Evolutionary conservation across 2,329 filamentous ascomycete genomes (phyloP).

Genomic region (Penicillium sp.): DNA sequence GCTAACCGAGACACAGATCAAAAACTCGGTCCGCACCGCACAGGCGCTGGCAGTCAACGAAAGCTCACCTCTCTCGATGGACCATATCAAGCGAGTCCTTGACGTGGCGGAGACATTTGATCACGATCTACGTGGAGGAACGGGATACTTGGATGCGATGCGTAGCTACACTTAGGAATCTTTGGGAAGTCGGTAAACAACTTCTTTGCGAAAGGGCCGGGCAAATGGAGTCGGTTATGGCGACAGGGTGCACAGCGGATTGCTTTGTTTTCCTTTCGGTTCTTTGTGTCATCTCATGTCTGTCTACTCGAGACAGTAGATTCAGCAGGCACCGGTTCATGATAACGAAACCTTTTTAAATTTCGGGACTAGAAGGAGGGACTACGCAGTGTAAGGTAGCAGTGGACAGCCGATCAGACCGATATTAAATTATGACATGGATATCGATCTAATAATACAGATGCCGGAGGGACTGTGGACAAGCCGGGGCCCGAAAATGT

Average conservation of each 20-base stretch:
- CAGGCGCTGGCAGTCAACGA: slow-evolving; percentile 80
- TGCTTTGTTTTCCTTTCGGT: not conserved
- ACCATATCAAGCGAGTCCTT: slow-evolving; percentile 77
- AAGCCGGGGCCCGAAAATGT: slow-evolving; percentile 17
- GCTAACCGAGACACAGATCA: slow-evolving; percentile 60
- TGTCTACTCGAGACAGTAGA: not conserved
- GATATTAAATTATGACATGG: slow-evolving; percentile 16
- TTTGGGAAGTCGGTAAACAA: not conserved
- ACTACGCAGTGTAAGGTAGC: not conserved
- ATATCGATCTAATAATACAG: slow-evolving; percentile 31
- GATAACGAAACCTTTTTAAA: not conserved
- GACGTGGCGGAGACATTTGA: slow-evolving; percentile 82
- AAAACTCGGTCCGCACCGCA: slow-evolving; percentile 80
- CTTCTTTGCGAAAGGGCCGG: not conserved
- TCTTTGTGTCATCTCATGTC: not conserved
- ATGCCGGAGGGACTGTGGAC: not conserved
- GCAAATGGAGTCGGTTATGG: not conserved
- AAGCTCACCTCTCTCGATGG: slow-evolving; percentile 68
- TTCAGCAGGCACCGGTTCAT: not conserved
- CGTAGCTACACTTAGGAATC: slow-evolving; percentile 60
- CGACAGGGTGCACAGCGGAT: not conserved
- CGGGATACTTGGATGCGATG: slow-evolving; percentile 81
- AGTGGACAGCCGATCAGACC: slow-evolving; percentile 7
- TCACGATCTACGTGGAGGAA: slow-evolving; percentile 75
- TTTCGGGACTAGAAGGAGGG: not conserved